Percentiles rank a stretch among this genome's conserved stretches.
Conservation (phyloP, 345 rosid species). For the Psidium guajava region DNA sequence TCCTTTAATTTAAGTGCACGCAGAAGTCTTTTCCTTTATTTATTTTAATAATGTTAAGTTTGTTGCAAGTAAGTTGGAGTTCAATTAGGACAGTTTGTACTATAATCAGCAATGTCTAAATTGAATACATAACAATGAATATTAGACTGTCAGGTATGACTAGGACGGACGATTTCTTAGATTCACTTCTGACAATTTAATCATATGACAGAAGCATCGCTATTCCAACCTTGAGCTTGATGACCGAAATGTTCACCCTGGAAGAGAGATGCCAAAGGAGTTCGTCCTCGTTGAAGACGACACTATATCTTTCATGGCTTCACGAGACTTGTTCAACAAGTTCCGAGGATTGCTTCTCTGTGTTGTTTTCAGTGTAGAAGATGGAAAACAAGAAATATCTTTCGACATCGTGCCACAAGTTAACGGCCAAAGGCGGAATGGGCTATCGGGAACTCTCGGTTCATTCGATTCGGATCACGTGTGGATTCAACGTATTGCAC, state of each 20-base stretch:
- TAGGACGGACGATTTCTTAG: too few relatives aligned
- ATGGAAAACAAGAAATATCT: not conserved
- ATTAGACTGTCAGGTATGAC: not conserved
- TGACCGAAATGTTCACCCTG: accelerated
- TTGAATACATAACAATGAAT: not conserved
- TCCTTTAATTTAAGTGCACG: too few relatives aligned
- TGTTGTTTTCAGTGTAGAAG: not conserved
- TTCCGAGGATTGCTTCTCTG: not conserved
- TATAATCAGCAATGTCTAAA: too few relatives aligned
- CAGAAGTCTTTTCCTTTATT: too few relatives aligned
- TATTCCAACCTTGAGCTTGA: accelerated
- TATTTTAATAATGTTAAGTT: too few relatives aligned
- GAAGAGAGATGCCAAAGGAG: not conserved
- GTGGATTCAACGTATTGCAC: not conserved
- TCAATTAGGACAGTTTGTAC: too few relatives aligned
- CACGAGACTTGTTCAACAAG: not conserved
- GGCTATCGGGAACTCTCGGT: not conserved
- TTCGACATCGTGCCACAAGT: not conserved
- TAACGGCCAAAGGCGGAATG: not conserved
- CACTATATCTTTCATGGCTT: not conserved
- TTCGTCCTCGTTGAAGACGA: accelerated
- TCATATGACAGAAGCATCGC: not conserved
- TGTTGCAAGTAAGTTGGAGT: not conserved
- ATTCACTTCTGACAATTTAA: not conserved
- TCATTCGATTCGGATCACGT: not conserved